phyloP scores from a whole-genome alignment of 441 rosid genomes.

The Syzygium malaccense region DNA sequence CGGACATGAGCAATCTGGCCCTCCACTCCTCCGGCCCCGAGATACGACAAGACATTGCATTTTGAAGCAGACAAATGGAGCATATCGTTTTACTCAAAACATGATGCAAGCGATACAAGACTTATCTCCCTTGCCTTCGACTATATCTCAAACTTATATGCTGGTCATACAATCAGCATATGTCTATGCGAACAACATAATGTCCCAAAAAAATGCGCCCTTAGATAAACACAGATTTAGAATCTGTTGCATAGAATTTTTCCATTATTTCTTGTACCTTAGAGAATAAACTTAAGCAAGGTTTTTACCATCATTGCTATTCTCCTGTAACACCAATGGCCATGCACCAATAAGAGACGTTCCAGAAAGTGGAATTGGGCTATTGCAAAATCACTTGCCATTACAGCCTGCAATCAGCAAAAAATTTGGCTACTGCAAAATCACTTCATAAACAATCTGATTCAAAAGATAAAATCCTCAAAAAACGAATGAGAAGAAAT shows the following conservation, averaged over 20 bases:
- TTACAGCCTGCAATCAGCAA: constrained; percentile 58
- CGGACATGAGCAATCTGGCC: background rate
- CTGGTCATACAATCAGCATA: background rate
- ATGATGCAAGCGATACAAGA: background rate
- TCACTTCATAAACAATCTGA: background rate
- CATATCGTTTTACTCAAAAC: background rate
- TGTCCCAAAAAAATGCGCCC: background rate
- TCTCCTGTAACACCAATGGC: constrained; percentile 98
- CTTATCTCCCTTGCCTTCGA: background rate
- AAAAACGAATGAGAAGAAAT: background rate
- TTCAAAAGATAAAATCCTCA: rapidly evolving
- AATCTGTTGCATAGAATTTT: background rate
- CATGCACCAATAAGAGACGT: constrained; percentile 78
- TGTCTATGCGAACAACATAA: background rate
- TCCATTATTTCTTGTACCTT: background rate
- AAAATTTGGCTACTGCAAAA: background rate
- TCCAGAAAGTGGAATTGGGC: constrained; percentile 81
- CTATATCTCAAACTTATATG: background rate
- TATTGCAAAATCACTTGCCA: constrained; percentile 96
- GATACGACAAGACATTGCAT: background rate
- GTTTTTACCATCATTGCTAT: constrained; percentile 73
- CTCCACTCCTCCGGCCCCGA: background rate
- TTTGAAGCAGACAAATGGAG: background rate
- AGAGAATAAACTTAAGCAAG: background rate
- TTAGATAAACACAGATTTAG: background rate